Base-by-base conservation (phyloP, 345 rosid genomes). In the Erucastrum elatum region DNA sequence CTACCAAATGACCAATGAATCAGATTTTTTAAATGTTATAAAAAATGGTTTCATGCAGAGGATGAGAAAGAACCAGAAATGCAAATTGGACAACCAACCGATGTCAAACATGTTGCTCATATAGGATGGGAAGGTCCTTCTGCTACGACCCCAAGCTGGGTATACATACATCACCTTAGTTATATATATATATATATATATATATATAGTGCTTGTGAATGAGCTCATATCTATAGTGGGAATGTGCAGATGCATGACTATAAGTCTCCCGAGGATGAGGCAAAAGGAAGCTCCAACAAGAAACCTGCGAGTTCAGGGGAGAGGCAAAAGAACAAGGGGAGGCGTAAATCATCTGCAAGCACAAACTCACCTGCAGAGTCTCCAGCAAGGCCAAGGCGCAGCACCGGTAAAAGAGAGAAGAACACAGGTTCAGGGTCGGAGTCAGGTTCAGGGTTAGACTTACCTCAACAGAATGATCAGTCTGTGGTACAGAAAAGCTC, bases 21-120 rank as follows among this genome's bases (percentile, higher is more conserved):
- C 35, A 72, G 2, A 9, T 27, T 17, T 1, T 12, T 37, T 35
- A 5, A 25, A 6, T 70, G 49, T 30, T 49, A 8, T 10, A 9
- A 3, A 3, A 37, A 9, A 27, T 58, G 31, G 84, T 76, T 84
- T 84, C 80, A 87, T 83, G 83, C 79, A 90, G 96, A 91, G 11
- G 85, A 88, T 77, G 98, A 89, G 70, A 87, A 90, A 68, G 96
- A 94, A 77, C 82, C 88, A 59, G 94, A 94, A 64, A 90, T 94
- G 86, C 87, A 85, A 76, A 94, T 94, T 76, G 98, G 98, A 65
- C 26, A 6, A 56, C 98, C 98, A 3, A 94, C 98, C 3, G 97
- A 94, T 78, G 98, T 94, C 66, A 94, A 94, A 86, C 98, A 94
- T 74, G 97, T 94, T 12, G 94, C 98, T 56, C 98, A 94, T 68